Conservation (phyloP, 768 basidiomycete genomes). For the Coprinellus micaceus region DNA sequence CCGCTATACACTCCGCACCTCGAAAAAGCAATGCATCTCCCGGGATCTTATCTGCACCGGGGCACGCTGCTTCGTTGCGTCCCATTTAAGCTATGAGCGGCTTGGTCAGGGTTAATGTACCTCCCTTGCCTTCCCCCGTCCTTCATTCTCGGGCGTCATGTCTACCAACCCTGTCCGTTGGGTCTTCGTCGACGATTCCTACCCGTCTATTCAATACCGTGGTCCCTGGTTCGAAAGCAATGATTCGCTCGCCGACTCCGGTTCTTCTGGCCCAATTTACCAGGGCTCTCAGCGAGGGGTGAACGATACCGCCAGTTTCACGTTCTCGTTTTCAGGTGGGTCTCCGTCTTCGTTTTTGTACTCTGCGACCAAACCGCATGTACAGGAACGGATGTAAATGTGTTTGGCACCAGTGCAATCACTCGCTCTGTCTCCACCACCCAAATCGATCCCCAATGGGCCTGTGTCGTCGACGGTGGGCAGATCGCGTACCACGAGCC, state of each 20-base stretch:
- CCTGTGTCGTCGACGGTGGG: not conserved
- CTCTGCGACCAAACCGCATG: not conserved
- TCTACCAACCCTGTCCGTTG: not conserved
- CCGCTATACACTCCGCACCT: too few species aligned
- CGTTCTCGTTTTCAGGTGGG: not conserved
- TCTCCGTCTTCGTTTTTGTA: not conserved
- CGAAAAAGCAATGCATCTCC: too few species aligned
- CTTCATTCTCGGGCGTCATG: not conserved
- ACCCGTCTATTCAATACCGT: not conserved
- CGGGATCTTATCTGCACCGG: too few species aligned
- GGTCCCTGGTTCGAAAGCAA: constrained; percentile 1
- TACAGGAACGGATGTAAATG: not conserved
- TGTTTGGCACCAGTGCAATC: not conserved
- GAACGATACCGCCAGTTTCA: not conserved
- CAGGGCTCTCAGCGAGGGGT: not conserved
- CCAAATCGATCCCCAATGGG: not conserved
- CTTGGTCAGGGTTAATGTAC: not conserved
- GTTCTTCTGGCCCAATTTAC: not conserved
- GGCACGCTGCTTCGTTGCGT: not conserved
- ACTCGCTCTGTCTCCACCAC: not conserved
- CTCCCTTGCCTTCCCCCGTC: not conserved
- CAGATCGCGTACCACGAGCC: not conserved
- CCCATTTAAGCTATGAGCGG: not conserved
- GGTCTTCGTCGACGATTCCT: constrained; percentile 5
- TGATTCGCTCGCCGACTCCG: not conserved